These are phyloP conservation scores for Centrapalus pauciflorus DNA, from an alignment of 129 eudicot genomes.

Conservation along the genomic window DNA sequence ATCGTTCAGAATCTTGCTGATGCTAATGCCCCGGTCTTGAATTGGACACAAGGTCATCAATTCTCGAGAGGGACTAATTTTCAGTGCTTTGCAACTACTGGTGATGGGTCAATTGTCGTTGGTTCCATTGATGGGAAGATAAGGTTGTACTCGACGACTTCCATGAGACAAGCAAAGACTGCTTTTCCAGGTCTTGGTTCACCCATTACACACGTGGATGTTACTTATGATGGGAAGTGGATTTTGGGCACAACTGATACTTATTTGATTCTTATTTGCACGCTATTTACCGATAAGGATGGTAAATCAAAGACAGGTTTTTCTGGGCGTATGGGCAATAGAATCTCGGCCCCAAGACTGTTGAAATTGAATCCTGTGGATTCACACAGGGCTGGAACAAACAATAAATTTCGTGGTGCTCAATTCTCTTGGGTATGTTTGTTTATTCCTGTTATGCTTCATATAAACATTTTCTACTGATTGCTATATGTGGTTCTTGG, in stretches of 20 bases:
- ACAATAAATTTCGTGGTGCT: slow-evolving; percentile 80
- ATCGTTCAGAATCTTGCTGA: slow-evolving; percentile 83
- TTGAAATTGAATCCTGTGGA: slow-evolving; percentile 82
- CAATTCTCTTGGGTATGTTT: slow-evolving; percentile 94
- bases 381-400: slow-evolving; percentile 86
- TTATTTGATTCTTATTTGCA: slow-evolving; percentile 84
- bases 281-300: slow-evolving; percentile 84
- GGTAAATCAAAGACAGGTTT: slow-evolving; percentile 91
- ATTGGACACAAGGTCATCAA: slow-evolving; percentile 97
- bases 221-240: slow-evolving; percentile 97
- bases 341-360: slow-evolving; percentile 82
- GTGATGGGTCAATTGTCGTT: slow-evolving; percentile 97
- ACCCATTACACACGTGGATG: slow-evolving; percentile 94
- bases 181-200: slow-evolving; percentile 98
- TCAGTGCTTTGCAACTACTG: slow-evolving; percentile 95
- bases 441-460: not conserved
- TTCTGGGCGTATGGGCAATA: slow-evolving; percentile 90
- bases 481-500: not conserved
- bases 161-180: slow-evolving; percentile 96
- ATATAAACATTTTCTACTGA: not conserved
- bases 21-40: slow-evolving; percentile 75
- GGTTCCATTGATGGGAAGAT: slow-evolving; percentile 98
- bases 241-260: slow-evolving; percentile 93
- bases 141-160: slow-evolving; percentile 65
- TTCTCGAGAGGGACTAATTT: slow-evolving; percentile 93